A percentile compares a stretch with the other conserved stretches of the same genome.
These are phyloP conservation scores for Phytopythium litorale DNA, from an alignment of 352 stramenopile genomes.

Conservation along the genomic window DNA sequence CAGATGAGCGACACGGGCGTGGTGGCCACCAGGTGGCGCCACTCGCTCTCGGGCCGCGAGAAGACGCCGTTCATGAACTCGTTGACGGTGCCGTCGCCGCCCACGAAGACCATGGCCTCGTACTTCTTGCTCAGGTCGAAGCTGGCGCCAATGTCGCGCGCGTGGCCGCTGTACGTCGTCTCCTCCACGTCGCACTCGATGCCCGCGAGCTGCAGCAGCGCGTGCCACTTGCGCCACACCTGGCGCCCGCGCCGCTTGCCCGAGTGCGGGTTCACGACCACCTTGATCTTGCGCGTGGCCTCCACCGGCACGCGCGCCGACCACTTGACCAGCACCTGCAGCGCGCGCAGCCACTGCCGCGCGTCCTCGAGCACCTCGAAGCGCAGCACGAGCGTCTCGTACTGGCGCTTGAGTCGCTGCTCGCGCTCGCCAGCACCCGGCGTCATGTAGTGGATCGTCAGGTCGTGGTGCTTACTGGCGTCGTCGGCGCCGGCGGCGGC, in stretches of 20 bases:
- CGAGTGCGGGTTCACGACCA: constrained; percentile 76
- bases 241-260: constrained; percentile 53
- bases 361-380: constrained; percentile 28
- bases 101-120: constrained; percentile 75
- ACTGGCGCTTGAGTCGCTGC: constrained; percentile 50
- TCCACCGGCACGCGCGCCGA: constrained; percentile 56
- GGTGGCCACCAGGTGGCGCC: constrained; percentile 66
- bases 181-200: constrained; percentile 78
- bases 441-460: constrained; percentile 67
- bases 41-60: constrained; percentile 59
- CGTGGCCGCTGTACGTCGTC: constrained; percentile 67
- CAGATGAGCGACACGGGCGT: constrained; percentile 68
- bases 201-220: constrained; percentile 52
- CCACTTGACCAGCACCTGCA: constrained; percentile 68
- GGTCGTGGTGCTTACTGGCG: constrained; percentile 21
- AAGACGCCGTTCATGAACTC: constrained; percentile 86
- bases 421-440: constrained; percentile 48
- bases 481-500: constrained; percentile 14
- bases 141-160: constrained; percentile 59
- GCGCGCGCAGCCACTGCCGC: constrained; percentile 25
- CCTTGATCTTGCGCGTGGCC: constrained; percentile 56
- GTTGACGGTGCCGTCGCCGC: constrained; percentile 76
- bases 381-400: constrained; percentile 35
- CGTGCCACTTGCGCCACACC: constrained; percentile 57
- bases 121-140: constrained; percentile 60